These are phyloP conservation scores for Malus hybrid DNA, from an alignment of 331 rosid genomes.

Conservation along the genomic window DNA sequence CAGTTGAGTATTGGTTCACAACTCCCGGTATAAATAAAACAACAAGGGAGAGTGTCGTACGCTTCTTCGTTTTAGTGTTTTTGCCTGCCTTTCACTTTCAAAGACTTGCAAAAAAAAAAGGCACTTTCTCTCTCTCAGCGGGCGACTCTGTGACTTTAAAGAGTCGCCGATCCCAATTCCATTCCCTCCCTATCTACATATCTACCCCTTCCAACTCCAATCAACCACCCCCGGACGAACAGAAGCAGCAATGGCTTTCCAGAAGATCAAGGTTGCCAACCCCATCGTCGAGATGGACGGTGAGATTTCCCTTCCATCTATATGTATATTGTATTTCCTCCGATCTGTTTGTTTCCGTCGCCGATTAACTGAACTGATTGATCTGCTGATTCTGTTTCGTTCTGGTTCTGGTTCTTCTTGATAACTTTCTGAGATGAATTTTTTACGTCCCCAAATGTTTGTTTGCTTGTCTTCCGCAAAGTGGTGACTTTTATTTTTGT, in stretches of 20 bases:
- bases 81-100: not conserved
- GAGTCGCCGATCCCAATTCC: not conserved
- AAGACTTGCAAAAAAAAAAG: not conserved
- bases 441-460: not conserved
- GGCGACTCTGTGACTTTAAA: not conserved
- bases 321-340: not conserved
- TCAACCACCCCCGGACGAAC: not conserved
- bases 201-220: not conserved
- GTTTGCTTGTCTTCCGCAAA: not conserved
- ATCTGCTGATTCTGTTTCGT: not conserved
- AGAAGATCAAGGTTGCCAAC: conserved; percentile 80
- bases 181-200: not conserved
- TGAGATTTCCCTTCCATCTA: conserved; percentile 16
- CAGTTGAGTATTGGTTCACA: no score
- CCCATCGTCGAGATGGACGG: conserved; percentile 99
- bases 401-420: not conserved
- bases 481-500: not conserved
- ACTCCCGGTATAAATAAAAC: no score
- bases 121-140: no score
- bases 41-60: no score
- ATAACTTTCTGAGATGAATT: not conserved
- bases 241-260: conserved; percentile 43
- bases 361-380: not conserved
- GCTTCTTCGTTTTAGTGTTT: no score
- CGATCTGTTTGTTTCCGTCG: conserved; percentile 11